These are phyloP conservation scores for Pugionium cornutum DNA, from an alignment of 345 rosid genomes.

Conservation along the genomic window DNA sequence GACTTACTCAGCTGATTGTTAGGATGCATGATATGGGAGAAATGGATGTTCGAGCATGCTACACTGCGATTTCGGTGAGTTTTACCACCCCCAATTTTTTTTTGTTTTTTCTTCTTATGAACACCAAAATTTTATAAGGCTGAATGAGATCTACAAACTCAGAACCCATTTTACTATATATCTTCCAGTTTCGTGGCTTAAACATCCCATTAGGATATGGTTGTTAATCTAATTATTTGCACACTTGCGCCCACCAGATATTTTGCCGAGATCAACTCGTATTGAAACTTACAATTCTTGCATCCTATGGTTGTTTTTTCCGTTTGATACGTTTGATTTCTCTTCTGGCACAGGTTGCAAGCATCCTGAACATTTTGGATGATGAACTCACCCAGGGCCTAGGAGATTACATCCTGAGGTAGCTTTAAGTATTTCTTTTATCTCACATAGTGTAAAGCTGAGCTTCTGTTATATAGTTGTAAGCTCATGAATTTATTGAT, in stretches of 20 bases:
- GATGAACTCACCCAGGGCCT: conserved; percentile 65
- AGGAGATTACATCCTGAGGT: conserved; percentile 94
- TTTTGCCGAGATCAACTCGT: conserved; percentile 13
- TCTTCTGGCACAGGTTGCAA: conserved; percentile 65
- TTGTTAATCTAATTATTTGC: not conserved
- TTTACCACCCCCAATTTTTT: not conserved
- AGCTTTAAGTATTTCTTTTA: conserved; percentile 28
- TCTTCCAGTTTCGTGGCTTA: conserved; percentile 10
- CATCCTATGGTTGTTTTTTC: conserved; percentile 8
- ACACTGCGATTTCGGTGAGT: conserved; percentile 89
- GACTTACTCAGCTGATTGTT: conserved; percentile 18
- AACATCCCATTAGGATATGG: conserved; percentile 8
- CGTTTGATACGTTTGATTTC: conserved; percentile 13
- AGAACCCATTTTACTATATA: conserved; percentile 17
- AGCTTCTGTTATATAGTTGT: not conserved
- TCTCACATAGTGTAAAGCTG: conserved; percentile 2
- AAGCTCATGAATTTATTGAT: not conserved
- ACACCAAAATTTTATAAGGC: conserved; percentile 8
- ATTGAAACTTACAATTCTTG: conserved; percentile 1
- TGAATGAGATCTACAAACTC: conserved; percentile 11
- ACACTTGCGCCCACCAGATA: conserved; percentile 8
- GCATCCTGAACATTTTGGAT: conserved; percentile 76
- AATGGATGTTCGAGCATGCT: conserved; percentile 95
- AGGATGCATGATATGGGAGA: conserved; percentile 99
- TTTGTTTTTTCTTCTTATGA: conserved; percentile 2